Percentiles rank a stretch among this genome's conserved stretches.
Evolutionary conservation across 192 early-diverging fungal species (phyloP).

Genomic region (Coemansia sp.): DNA sequence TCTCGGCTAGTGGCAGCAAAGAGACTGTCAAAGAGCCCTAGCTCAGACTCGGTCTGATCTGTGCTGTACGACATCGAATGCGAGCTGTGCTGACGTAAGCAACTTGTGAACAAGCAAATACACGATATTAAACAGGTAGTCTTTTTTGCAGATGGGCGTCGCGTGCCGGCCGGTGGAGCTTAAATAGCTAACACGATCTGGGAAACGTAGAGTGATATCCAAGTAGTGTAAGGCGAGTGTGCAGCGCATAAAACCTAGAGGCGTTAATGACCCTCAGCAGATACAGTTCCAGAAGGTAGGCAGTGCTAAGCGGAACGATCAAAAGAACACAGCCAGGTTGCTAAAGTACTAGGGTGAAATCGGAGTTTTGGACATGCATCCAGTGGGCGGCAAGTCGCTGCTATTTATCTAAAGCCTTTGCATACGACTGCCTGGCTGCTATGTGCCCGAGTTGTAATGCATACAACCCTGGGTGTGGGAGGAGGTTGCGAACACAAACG

Average conservation of each 20-base stretch:
- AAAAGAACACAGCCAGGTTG: neutral
- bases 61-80: neutral
- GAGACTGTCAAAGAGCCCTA: neutral
- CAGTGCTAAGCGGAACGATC: neutral
- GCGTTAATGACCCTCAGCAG: neutral
- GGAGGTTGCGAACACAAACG: neutral
- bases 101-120: neutral
- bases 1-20: neutral
- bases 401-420: slow-evolving; percentile 3
- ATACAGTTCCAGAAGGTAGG: neutral
- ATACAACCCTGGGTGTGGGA: neutral
- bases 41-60: neutral
- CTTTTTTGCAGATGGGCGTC: neutral
- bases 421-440: neutral
- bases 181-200: neutral
- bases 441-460: slow-evolving; percentile 1
- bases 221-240: neutral
- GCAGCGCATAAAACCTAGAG: neutral
- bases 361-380: neutral
- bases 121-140: neutral
- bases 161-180: neutral
- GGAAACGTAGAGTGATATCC: neutral
- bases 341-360: neutral
- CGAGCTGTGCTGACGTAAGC: neutral
- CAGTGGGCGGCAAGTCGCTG: neutral